phyloP scores from a whole-genome alignment of 306 rosid species.

The Sechiopsis laciniata region DNA sequence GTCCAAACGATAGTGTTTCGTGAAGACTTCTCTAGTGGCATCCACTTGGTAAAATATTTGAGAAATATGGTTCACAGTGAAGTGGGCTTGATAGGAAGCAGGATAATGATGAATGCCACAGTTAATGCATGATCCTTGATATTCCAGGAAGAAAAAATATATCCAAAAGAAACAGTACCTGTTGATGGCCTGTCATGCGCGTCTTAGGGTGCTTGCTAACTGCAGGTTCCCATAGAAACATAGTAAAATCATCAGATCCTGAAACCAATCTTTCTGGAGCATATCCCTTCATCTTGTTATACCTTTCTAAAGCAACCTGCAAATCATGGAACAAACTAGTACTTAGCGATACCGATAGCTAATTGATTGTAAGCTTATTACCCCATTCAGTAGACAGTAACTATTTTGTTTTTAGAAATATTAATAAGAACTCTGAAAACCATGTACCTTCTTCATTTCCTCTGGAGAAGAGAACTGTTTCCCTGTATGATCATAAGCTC shows the following conservation, averaged over 20 bases:
- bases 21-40: neutral
- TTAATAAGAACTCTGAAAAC: neutral
- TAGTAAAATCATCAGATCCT: conserved; percentile 93
- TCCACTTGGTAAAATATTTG: neutral
- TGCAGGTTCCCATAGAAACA: conserved; percentile 95
- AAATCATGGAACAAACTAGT: conserved; percentile 20
- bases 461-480: conserved; percentile 68
- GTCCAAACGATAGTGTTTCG: neutral
- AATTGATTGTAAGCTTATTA: neutral
- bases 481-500: conserved; percentile 91
- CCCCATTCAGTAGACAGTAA: neutral
- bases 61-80: neutral
- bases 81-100: neutral
- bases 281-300: conserved; percentile 66
- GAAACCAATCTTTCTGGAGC: conserved; percentile 94
- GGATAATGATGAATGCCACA: neutral
- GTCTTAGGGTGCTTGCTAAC: conserved; percentile 81
- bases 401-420: neutral
- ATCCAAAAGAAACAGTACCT: conserved; percentile 35
- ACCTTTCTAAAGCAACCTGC: conserved; percentile 92
- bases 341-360: neutral
- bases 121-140: neutral
- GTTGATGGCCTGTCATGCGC: conserved; percentile 94
- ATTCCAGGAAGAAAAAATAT: conserved; percentile 11
- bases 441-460: conserved; percentile 72